Base-by-base conservation (phyloP, 805 yeast genomes). In the Maudiozyma bulderi region DNA sequence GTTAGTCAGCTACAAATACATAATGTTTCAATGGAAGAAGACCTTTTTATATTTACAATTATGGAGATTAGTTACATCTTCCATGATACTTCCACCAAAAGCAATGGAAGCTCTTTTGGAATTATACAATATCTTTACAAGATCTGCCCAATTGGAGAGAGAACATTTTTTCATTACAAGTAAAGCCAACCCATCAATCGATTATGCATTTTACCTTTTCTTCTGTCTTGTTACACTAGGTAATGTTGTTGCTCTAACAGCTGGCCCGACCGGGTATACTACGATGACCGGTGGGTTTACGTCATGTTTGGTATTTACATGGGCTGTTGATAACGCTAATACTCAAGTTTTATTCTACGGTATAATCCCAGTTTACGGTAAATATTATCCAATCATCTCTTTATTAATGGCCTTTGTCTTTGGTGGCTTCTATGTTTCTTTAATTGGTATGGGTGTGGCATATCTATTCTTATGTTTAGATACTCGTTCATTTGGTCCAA, bases 401-500 rank as follows among this genome's bases (percentile, higher is more conserved):
- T 50, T 65, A 11, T 51, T 61, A 6, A 53, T 71, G 8, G 71
- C 76, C 4, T 73, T 73, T 53, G 53, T 76, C 14, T 67, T 75
- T 42, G 80, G 81, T 71, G 15, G 69, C 73, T 47, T 55, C 67
- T 3, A 69, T 74, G 50, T 67, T 76, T 0, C 52, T 74, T 5
- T 48, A 10, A 60, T 76, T 40, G 87, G 87, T 2, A 71, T 77
- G 50, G 54, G 66, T 15, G 77, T 78, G 3, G 85, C 80, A 0
- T 82, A 82, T 58, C 50, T 79, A 5, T 81, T 80, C 65, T 77
- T 75, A 52, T 82, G 87, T 58, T 60, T 80, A 42, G 85, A 81
- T 56, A 80, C 86, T 0, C 66, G 71, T 40, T 76, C 86, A 2
- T 60, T 65, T 43, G 80, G 80, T 0, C 78, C 79, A 5, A 53